These are phyloP conservation scores for Penicillium sp. DNA, from an alignment of 2,329 filamentous ascomycete genomes.

Conservation along the genomic window DNA sequence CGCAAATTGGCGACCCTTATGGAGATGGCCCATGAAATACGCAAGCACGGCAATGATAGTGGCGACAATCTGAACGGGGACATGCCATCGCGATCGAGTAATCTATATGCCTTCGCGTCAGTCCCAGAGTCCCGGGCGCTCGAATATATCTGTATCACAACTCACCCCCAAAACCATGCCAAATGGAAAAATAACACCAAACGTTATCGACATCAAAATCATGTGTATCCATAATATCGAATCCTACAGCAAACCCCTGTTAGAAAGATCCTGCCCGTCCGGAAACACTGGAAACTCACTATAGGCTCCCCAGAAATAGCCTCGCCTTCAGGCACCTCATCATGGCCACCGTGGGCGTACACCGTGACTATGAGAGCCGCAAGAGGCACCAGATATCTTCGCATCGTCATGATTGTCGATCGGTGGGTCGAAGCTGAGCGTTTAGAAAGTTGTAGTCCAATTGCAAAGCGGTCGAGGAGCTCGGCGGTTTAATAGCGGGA, in stretches of 20 bases:
- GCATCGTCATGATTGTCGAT: slow-evolving; percentile 7
- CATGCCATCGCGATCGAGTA: slow-evolving; percentile 87
- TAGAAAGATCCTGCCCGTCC: slow-evolving; percentile 9
- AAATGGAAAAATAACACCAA: slow-evolving; percentile 86
- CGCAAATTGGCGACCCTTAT: slow-evolving; percentile 82
- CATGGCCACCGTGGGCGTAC: slow-evolving; percentile 52
- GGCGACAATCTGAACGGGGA: slow-evolving; percentile 75
- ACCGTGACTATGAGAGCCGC: slow-evolving; percentile 26
- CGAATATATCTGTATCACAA: not conserved
- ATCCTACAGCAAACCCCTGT: slow-evolving; percentile 49
- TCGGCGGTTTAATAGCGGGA: too few relatives aligned
- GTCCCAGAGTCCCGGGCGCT: not conserved
- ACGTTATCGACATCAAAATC: slow-evolving; percentile 77
- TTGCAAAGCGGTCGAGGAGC: not conserved
- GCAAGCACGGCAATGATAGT: slow-evolving; percentile 73
- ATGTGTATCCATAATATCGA: slow-evolving; percentile 91
- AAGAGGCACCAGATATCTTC: slow-evolving; percentile 16
- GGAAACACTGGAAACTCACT: slow-evolving; percentile 46
- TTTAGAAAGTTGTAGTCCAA: not conserved
- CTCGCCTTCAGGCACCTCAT: slow-evolving; percentile 63
- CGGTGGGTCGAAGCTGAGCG: not conserved
- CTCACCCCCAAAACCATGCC: slow-evolving; percentile 90
- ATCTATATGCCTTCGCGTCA: slow-evolving; percentile 59
- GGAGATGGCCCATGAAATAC: slow-evolving; percentile 86
- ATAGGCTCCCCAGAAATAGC: slow-evolving; percentile 69